Conservation (phyloP, 345 rosid species). For the Psidium friedrichsthalianum region DNA sequence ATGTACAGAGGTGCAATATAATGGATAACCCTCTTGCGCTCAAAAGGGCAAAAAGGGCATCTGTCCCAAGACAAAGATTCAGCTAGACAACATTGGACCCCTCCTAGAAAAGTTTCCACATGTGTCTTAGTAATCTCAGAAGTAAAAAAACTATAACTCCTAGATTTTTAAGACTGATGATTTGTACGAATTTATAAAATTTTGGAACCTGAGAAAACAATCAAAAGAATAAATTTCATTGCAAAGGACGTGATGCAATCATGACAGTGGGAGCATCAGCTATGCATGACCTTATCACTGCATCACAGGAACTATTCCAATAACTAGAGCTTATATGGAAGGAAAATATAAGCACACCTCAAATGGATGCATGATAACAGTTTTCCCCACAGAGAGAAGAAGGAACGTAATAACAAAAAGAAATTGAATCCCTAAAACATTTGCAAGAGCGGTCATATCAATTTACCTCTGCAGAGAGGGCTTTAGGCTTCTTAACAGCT, state of each 20-base stretch:
- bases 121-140: not conserved
- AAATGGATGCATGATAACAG: not conserved
- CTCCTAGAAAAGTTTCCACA: not conserved
- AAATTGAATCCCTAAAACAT: not conserved
- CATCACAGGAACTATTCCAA: not conserved
- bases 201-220: not conserved
- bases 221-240: not conserved
- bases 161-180: not conserved
- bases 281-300: not conserved
- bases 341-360: not conserved
- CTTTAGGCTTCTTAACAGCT: conserved; percentile 43
- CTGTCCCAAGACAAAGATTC: not conserved
- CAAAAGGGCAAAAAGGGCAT: not conserved
- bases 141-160: not conserved
- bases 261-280: not conserved
- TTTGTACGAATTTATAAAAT: too few relatives aligned
- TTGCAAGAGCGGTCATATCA: not conserved
- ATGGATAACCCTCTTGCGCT: not conserved
- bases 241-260: not conserved
- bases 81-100: not conserved
- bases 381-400: not conserved
- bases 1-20: not conserved
- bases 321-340: not conserved
- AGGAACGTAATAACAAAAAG: not conserved
- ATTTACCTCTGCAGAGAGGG: conserved; percentile 77